Base-by-base conservation (phyloP, 2,329 filamentous ascomycete genomes). In the Fusarium siculi region DNA sequence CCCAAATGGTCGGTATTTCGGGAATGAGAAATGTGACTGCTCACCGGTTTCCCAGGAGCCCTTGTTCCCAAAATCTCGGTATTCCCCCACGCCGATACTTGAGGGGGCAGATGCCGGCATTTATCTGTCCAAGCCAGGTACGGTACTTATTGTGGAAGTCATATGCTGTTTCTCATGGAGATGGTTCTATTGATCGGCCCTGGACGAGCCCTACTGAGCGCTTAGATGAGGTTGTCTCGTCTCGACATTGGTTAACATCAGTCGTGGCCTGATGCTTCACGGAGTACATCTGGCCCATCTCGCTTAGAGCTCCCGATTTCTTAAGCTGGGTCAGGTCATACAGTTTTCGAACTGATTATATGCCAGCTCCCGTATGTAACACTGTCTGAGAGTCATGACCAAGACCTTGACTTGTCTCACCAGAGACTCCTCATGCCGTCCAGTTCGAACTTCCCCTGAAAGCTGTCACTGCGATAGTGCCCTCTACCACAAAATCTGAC, bases 1-100 rank as follows among this genome's bases (percentile, higher is more conserved):
- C 72, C 72, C 65, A 74, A 73, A 59, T 63, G 54, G 68, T 59
- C 58, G 72, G 72, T 70, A 74, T 50, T 34, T 58, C 54, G 36
- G 65, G 54, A 65, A 56, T 68, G 44, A 55, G 50, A 73, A 40
- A 73, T 73, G 65, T 67, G 72, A 74, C 72, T 70, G 65, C 72
- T 74, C 72, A 74, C 72, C 72, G 72, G 72, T 74, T 72, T 72
- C 39, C 55, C 42, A 74, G 60, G 55, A 69, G 63, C 71, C 71
- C 71, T 74, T 74, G 71, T 66, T 74, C 55, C 71, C 68, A 69
- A 43, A 68, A 62, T 47, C 28, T 60, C 39, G 71, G 71, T 72
- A 72, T 56, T 69, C 68, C 71, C 70, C 71, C 71, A 74, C 71
- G 56, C 39, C 56, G 49, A 52, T 46, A 61, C 49, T 61, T n/a